phyloP scores from a whole-genome alignment of 495 filamentous ascomycete species.

The Staphylotrichum tortipilum region DNA sequence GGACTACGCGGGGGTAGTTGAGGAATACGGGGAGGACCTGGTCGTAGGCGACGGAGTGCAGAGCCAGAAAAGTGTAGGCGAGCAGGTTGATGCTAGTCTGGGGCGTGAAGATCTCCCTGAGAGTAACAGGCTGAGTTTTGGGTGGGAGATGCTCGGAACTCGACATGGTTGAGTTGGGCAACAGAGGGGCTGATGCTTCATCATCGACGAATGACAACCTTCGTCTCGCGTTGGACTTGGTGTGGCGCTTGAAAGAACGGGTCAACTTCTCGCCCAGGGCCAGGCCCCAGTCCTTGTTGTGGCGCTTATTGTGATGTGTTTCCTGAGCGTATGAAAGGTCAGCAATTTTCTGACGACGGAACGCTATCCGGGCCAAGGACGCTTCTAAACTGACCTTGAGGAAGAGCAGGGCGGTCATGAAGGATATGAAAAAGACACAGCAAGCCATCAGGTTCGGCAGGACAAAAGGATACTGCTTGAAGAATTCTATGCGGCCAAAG shows the following conservation, averaged over 20 bases:
- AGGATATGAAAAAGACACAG: slow-evolving; percentile 62
- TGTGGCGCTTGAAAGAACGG: slow-evolving; percentile 25
- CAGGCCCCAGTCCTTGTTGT: slow-evolving; percentile 60
- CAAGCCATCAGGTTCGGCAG: slow-evolving; percentile 75
- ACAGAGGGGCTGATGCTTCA: slow-evolving; percentile 35
- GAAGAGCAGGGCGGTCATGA: slow-evolving; percentile 62
- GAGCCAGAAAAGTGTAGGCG: slow-evolving; percentile 63
- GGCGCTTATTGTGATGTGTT: slow-evolving; percentile 58
- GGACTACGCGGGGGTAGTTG: slow-evolving; percentile 51
- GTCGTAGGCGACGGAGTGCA: slow-evolving; percentile 72
- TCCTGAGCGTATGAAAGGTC: slow-evolving; percentile 46
- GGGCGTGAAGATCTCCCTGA: slow-evolving; percentile 60
- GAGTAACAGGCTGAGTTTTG: slow-evolving; percentile 33
- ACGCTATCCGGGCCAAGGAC: too few relatives aligned
- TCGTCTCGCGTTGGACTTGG: slow-evolving; percentile 20
- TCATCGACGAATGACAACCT: slow-evolving; percentile 36
- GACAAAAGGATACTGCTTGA: slow-evolving; percentile 68
- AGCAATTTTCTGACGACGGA: slow-evolving; percentile 3
- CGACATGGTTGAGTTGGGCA: slow-evolving; percentile 26
- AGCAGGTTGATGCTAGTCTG: slow-evolving; percentile 72
- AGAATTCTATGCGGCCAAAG: slow-evolving; percentile 58
- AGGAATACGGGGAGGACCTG: slow-evolving; percentile 75
- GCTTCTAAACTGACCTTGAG: slow-evolving; percentile 44
- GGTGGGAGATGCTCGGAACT: slow-evolving; percentile 9
- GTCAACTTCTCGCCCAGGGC: slow-evolving; percentile 50